A percentile compares a stretch with the other conserved stretches of the same genome.
phyloP scores from a whole-genome alignment of 192 early-diverging fungal genomes.

The Umbelopsis sp. region DNA sequence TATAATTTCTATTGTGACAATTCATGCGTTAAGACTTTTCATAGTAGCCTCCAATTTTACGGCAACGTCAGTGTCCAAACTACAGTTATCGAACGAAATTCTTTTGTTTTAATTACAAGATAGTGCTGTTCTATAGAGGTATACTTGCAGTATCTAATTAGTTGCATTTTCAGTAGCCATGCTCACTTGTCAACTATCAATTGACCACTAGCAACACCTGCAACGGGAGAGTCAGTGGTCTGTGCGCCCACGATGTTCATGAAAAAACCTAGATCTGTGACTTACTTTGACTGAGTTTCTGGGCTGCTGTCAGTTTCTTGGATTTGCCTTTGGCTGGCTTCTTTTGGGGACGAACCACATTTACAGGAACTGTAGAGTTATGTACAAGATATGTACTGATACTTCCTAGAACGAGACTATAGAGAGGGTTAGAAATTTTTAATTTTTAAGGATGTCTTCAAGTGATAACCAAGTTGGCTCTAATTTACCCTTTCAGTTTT shows the following conservation, averaged over 20 bases:
- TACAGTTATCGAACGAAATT: neutral
- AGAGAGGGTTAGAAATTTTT: neutral
- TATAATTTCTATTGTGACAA: too few species aligned
- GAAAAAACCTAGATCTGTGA: neutral
- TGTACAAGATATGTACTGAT: conserved; percentile 56
- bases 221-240: neutral
- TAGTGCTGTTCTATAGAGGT: neutral
- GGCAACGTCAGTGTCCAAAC: too few species aligned
- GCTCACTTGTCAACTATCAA: conserved; percentile 8
- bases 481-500: conserved; percentile 44
- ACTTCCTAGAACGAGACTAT: conserved; percentile 49
- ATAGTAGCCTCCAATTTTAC: too few species aligned
- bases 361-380: conserved; percentile 53
- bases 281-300: conserved; percentile 36
- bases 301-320: conserved; percentile 12
- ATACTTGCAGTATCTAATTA: neutral
- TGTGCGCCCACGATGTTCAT: neutral
- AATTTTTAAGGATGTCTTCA: neutral
- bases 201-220: neutral
- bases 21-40: too few species aligned
- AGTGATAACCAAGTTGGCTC: neutral
- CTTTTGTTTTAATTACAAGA: neutral
- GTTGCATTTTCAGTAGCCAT: neutral
- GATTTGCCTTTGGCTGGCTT: conserved; percentile 42
- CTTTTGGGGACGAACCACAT: conserved; percentile 46